Base-by-base conservation (phyloP, 1,139 yeast species). In the Yamadazyma atmosphaerica region DNA sequence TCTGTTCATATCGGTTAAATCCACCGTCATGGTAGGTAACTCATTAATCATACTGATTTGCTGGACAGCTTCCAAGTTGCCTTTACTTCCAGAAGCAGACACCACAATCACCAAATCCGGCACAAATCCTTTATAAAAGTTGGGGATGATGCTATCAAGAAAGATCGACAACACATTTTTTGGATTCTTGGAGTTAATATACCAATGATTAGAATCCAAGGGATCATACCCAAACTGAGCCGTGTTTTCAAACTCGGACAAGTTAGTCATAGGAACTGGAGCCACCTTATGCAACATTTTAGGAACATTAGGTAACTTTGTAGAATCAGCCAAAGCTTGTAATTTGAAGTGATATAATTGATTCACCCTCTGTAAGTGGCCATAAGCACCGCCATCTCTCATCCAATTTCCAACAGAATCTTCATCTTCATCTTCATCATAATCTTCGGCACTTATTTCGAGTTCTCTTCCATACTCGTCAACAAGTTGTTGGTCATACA, bases 61-160 rank as follows among this genome's bases (percentile, higher is more conserved):
- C 8, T 46, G 42, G 52, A 55, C 49, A 24, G 46, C 47, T 9
- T 42, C 37, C 9, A 28, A 21, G 13, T 51, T 36, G 6, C 37
- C 33, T 7, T 37, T 45, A 37, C 52, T 43, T 38, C 44, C 44
- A 36, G 39, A 7, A 16, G 27, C 10, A 2, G 68, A 68, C 43
- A 63, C 69, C 38, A 63, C 59, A 13, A 72, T 37, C 2, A 72
- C 61, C 49, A 72, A 54, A 45, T 72, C 77, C 1, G 70, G 63
- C 3, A 49, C 43, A 40, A 62, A 56, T 9, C 54, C 52, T 0
- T 65, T 57, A 40, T 63, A 60, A 41, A 48, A 53, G 3, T 38
- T 38, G 2, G 74, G 72, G 14, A 70, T 44, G 29, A 72, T 51
- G 14, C 58, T 52, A 40, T 66, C 66, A 24, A 65, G 45, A 1